phyloP scores from a whole-genome alignment of 1,284 basidiomycete genomes.

The Trichosporon asahii region DNA sequence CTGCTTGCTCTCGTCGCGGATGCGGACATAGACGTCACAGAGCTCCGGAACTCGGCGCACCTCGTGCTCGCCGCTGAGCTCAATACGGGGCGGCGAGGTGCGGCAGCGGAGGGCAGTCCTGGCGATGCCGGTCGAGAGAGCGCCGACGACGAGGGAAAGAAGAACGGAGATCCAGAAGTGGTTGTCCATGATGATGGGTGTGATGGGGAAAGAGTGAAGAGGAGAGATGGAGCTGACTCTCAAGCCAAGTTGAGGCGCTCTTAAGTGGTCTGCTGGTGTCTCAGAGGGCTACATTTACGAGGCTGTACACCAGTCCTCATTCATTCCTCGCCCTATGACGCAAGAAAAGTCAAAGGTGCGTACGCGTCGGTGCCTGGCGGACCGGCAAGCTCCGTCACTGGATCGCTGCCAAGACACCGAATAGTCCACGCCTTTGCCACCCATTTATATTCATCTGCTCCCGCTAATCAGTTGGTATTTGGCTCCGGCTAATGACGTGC shows the following conservation, averaged over 20 bases:
- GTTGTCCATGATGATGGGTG: background rate
- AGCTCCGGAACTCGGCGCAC: background rate
- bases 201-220: background rate
- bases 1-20: background rate
- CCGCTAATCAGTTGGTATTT: background rate
- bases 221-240: background rate
- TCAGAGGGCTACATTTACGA: background rate
- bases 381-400: background rate
- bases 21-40: background rate
- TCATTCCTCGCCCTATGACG: background rate
- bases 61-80: background rate
- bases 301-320: background rate
- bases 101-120: background rate
- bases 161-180: background rate
- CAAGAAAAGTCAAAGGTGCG: background rate
- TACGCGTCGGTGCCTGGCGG: background rate
- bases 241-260: background rate
- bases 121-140: background rate
- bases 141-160: background rate
- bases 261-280: background rate
- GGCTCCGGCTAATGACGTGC: background rate
- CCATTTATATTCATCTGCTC: background rate
- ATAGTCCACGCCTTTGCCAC: background rate
- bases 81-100: background rate
- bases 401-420: background rate